phyloP scores from a whole-genome alignment of 495 filamentous ascomycete genomes.

The Penicillium crystallinum region DNA sequence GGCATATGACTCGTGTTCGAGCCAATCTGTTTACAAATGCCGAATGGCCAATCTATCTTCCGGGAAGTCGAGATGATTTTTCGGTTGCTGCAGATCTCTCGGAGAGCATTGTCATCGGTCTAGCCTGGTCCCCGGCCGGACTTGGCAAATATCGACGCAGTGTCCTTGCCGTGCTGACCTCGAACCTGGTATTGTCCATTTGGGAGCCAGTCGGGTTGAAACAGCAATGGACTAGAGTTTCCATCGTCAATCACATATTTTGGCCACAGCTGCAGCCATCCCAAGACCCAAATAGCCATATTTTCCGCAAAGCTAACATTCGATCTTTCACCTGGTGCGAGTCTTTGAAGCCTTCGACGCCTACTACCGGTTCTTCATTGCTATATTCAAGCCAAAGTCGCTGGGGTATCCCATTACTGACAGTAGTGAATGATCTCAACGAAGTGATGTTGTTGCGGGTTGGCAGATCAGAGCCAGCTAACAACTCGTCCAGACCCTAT shows the following conservation, averaged over 20 bases:
- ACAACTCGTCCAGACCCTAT: constrained; percentile 8
- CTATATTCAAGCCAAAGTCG: constrained; percentile 22
- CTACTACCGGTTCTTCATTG: background rate
- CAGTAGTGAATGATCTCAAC: constrained; percentile 39
- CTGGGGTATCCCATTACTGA: constrained; percentile 40
- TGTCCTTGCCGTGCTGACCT: constrained; percentile 55
- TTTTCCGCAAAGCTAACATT: constrained; percentile 28
- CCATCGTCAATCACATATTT: constrained; percentile 38
- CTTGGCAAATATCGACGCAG: constrained; percentile 53
- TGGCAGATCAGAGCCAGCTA: background rate
- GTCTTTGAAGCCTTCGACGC: constrained; percentile 24
- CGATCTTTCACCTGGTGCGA: constrained; percentile 42
- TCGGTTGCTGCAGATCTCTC: constrained; percentile 63
- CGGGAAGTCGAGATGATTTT: constrained; percentile 43
- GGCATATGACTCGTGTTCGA: constrained; percentile 40
- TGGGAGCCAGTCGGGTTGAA: constrained; percentile 37
- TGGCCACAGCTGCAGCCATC: constrained; percentile 17
- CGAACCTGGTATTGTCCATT: constrained; percentile 49
- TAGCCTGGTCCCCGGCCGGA: constrained; percentile 60
- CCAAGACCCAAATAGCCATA: constrained; percentile 4
- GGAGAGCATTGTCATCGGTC: constrained; percentile 41
- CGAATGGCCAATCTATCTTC: constrained; percentile 49
- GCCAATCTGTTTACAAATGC: constrained; percentile 47
- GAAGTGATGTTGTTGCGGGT: constrained; percentile 32
- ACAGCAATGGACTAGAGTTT: constrained; percentile 41